phyloP scores from a whole-genome alignment of 257 asterid species.

The Nicotiana knightiana region DNA sequence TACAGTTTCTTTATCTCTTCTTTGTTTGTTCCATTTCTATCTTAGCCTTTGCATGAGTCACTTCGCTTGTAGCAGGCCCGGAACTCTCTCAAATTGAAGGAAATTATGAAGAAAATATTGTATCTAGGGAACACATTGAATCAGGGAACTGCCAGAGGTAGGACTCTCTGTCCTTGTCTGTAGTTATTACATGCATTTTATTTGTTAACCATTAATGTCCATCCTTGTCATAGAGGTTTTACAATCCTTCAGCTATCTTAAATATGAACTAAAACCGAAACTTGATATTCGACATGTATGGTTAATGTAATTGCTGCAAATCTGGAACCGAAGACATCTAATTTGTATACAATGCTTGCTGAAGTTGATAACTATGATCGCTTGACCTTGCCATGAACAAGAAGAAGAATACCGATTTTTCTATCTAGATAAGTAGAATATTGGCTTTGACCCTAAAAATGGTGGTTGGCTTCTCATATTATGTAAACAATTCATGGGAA shows the following conservation, averaged over 20 bases:
- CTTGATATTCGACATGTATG: not conserved
- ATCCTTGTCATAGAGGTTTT: not conserved
- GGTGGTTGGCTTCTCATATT: not conserved
- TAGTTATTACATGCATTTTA: not conserved
- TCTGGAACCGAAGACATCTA: not conserved
- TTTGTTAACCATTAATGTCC: not conserved
- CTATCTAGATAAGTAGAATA: not conserved
- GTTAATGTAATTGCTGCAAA: not conserved
- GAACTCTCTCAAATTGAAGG: conserved; percentile 78
- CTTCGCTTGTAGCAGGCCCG: conserved; percentile 53
- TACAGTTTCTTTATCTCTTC: not conserved
- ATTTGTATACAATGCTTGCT: not conserved
- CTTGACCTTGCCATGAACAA: not conserved
- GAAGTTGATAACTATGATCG: not conserved
- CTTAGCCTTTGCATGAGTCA: not conserved
- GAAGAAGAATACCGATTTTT: not conserved
- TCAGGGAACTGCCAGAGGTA: conserved; percentile 99
- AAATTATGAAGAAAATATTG: conserved; percentile 80
- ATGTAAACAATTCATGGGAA: too few relatives aligned
- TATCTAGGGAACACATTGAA: conserved; percentile 84
- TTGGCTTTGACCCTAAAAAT: not conserved
- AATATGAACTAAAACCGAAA: not conserved
- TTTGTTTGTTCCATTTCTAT: not conserved
- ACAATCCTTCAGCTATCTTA: not conserved
- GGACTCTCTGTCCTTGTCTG: conserved; percentile 11